A percentile compares a stretch with the other conserved stretches of the same genome.
Conservation (phyloP, 305 asterid genomes). For the Solanum hybrid region DNA sequence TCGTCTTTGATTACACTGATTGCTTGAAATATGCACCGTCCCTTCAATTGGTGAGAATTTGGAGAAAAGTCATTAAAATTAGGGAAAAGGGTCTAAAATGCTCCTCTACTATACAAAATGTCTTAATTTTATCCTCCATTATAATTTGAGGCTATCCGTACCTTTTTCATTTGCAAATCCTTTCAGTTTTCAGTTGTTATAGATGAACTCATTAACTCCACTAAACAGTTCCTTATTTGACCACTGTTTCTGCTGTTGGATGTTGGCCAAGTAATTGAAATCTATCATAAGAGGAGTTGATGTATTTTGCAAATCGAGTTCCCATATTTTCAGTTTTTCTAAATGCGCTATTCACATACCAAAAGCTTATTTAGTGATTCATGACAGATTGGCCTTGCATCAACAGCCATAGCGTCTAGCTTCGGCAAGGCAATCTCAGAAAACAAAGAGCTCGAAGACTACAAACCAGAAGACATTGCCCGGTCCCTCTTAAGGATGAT, state of each 20-base stretch:
- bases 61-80: background rate
- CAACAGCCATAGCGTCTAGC: conserved; percentile 84
- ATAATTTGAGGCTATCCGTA: background rate
- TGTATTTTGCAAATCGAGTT: background rate
- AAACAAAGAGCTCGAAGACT: conserved; percentile 68
- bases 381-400: conserved; percentile 74
- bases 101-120: background rate
- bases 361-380: conserved; percentile 2
- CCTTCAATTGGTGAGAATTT: background rate
- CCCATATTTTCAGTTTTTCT: background rate
- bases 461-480: conserved; percentile 74
- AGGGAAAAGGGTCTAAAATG: background rate
- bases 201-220: background rate
- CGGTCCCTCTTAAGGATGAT: conserved; percentile 90
- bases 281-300: background rate
- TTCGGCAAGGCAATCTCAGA: conserved; percentile 73
- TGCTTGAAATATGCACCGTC: background rate
- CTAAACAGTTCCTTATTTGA: background rate
- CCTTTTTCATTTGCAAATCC: background rate
- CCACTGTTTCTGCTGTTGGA: background rate
- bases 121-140: background rate
- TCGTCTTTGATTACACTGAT: background rate
- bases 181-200: background rate
- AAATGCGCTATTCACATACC: background rate
- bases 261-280: background rate